phyloP scores from a whole-genome alignment of 2,329 filamentous ascomycete species.

The Camillea tinctor region DNA sequence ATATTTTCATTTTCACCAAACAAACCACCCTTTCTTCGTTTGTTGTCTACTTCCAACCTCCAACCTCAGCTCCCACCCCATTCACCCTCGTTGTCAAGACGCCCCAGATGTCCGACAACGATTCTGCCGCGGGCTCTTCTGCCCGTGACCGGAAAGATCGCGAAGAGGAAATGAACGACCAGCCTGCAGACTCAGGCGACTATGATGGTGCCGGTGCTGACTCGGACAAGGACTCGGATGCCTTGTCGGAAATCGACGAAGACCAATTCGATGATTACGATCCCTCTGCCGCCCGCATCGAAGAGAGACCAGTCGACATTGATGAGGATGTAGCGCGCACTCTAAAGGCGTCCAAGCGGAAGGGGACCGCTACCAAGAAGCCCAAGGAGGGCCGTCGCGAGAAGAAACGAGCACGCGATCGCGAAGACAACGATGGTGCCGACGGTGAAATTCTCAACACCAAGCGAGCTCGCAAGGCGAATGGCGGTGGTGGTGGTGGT shows the following conservation, averaged over 20 bases:
- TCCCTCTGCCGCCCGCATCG: conserved; percentile 60
- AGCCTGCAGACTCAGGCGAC: conserved; percentile 36
- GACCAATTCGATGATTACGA: conserved; percentile 71
- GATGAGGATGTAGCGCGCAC: conserved; percentile 65
- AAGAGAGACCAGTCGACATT: conserved; percentile 64
- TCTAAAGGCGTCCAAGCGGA: conserved; percentile 63
- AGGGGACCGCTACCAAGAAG: conserved; percentile 67
- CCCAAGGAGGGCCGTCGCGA: conserved; percentile 71
- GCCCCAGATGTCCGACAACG: conserved; percentile 45
- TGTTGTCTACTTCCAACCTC: not conserved
- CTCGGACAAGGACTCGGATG: conserved; percentile 57
- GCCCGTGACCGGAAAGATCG: conserved; percentile 31
- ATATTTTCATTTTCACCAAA: no score
- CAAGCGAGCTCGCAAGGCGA: conserved; percentile 47
- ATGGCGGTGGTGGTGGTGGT: conserved; percentile 38
- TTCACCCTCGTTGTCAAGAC: no score
- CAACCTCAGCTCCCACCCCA: no score
- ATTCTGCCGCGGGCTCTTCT: conserved; percentile 41
- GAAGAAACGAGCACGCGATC: conserved; percentile 60
- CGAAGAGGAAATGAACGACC: conserved; percentile 28
- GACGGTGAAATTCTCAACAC: conserved; percentile 44
- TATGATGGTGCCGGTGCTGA: conserved; percentile 42
- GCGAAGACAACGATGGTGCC: conserved; percentile 49
- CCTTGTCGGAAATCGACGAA: conserved; percentile 68
- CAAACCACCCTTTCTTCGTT: not conserved